Evolutionary conservation across 345 rosid genomes (phyloP).

Genomic region (Fremontodendron californicum): DNA sequence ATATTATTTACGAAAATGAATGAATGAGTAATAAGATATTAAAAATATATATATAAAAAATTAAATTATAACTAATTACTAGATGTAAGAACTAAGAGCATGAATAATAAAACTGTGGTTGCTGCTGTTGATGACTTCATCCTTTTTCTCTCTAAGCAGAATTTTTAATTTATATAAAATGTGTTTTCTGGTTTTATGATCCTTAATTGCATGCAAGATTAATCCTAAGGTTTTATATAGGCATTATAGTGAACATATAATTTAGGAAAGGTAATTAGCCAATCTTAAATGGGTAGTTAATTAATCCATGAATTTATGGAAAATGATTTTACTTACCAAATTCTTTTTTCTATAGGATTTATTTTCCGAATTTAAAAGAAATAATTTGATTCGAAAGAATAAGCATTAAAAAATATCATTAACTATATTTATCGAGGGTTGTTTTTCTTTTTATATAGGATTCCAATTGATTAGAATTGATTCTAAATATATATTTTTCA

Average conservation of each 20-base stretch:
- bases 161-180: not conserved
- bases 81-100: not conserved
- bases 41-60: too few species aligned
- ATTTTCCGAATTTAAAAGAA: not conserved
- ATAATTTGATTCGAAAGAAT: too few species aligned
- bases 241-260: not conserved
- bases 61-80: too few species aligned
- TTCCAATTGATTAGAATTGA: too few species aligned
- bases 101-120: not conserved
- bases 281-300: not conserved
- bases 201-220: not conserved
- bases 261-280: not conserved
- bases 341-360: not conserved
- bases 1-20: too few species aligned
- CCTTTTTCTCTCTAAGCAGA: not conserved
- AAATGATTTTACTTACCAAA: too few species aligned
- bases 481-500: too few species aligned
- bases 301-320: too few species aligned
- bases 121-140: not conserved
- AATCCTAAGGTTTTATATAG: not conserved
- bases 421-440: too few species aligned
- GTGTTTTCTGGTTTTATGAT: not conserved
- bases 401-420: too few species aligned
- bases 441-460: too few species aligned
- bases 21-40: too few species aligned